Conservation (phyloP, 2,329 filamentous ascomycete species). For the Clonostachys solani region DNA sequence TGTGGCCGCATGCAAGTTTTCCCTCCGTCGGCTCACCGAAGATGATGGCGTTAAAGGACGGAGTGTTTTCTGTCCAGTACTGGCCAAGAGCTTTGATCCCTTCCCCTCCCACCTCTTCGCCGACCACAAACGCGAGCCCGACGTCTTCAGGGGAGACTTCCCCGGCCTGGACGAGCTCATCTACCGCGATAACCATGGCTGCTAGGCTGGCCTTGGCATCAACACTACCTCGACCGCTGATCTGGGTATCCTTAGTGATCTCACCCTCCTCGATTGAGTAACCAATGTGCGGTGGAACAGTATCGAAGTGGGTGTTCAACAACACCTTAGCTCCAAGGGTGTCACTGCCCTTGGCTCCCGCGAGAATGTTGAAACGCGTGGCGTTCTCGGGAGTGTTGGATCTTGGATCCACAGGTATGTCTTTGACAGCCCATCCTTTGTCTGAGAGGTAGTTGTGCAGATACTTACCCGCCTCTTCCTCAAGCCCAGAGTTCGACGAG, state of each 20-base stretch:
- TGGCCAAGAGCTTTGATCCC: conserved; percentile 65
- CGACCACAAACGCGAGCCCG: conserved; percentile 66
- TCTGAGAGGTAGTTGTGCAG: conserved; percentile 60
- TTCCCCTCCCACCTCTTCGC: conserved; percentile 76
- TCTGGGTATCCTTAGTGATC: conserved; percentile 40
- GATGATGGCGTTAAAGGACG: conserved; percentile 61
- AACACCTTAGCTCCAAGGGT: conserved; percentile 54
- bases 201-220: conserved; percentile 70
- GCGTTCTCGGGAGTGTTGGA: conserved; percentile 18
- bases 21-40: conserved; percentile 93
- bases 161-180: conserved; percentile 40
- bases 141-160: conserved; percentile 43
- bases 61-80: conserved; percentile 47
- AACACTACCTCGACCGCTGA: conserved; percentile 71
- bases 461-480: conserved; percentile 64
- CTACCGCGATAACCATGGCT: conserved; percentile 66
- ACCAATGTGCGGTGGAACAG: conserved; percentile 68
- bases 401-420: conserved; percentile 30
- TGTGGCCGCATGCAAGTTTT: conserved; percentile 86
- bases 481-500: conserved; percentile 66
- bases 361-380: conserved; percentile 11
- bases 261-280: conserved; percentile 53
- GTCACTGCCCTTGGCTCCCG: conserved; percentile 27
- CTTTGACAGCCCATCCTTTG: conserved; percentile 36
- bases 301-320: conserved; percentile 80